Base-by-base conservation (phyloP, 169 alveolate genomes). In the Cryptosporidium xiaoi region DNA sequence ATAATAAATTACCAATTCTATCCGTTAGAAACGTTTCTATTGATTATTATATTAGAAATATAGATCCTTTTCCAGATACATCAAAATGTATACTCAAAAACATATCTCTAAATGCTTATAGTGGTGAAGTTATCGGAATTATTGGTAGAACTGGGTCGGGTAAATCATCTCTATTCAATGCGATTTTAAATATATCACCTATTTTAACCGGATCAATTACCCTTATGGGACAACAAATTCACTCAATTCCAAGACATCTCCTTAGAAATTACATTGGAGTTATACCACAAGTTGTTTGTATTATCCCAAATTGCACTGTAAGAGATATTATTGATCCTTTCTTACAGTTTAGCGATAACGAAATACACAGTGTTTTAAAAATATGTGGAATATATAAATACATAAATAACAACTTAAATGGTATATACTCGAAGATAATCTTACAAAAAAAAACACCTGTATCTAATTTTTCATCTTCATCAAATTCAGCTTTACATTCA, bases 91-190 rank as follows among this genome's bases (percentile, higher is more conserved):
- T 69, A n/a, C 51, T 69, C 20, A 69, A 40, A 55, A 33, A 69
- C 7, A 69, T 69, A n/a, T 69, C 83, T 55, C 20, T 77, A n/a
- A 60, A 60, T 12, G 87, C 71, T n/a, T 56, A 20, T 51, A 62
- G 36, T 44, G 96, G 96, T 18, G 95, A 95, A 82, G 83, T 94
- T 36, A 77, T 93, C 2, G 95, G 94, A 15, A 82, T 95, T 20
- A 90, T 95, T 85, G 98, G 98, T 5, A 90, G 96, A 34, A 84
- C 94, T 46, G 98, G 98, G 20, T 82, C 95, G 58, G 97, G 97
- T 5, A 95, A 95, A 82, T 89, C 96, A n/a, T 87, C 96, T 15
- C 66, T 95, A 40, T 84, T 95, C 67, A 93, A 90, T 68, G 66
- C 92, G 1, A 77, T 77, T 24, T 1, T 77, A 24, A 77, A 77